Percentiles rank a stretch among this genome's conserved stretches.
Evolutionary conservation across 495 filamentous ascomycete species (phyloP).

Genomic region (Aspergillus indologenus): DNA sequence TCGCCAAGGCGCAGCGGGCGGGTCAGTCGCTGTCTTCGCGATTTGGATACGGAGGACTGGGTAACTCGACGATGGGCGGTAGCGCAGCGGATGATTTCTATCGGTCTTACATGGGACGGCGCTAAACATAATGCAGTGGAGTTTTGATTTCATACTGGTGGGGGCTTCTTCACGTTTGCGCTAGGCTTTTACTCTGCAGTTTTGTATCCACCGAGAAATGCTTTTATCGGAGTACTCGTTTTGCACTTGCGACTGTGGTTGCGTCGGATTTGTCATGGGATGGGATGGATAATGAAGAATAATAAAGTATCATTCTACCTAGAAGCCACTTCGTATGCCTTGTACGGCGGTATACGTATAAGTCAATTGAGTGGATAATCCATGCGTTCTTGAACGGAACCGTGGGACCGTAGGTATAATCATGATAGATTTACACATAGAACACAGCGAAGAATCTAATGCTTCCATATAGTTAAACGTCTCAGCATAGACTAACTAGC

Average conservation of each 20-base stretch:
- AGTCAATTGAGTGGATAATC: too few species aligned
- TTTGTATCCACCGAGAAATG: not conserved
- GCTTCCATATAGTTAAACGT: not conserved
- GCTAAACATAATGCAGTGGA: slow-evolving; percentile 32
- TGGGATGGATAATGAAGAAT: slow-evolving; percentile 3
- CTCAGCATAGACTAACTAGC: not conserved
- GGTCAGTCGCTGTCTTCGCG: slow-evolving; percentile 64
- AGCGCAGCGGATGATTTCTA: slow-evolving; percentile 75
- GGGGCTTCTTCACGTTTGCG: not conserved
- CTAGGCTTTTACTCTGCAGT: not conserved
- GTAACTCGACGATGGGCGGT: slow-evolving; percentile 55
- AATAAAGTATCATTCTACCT: not conserved
- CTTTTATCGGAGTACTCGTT: not conserved
- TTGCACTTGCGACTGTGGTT: not conserved
- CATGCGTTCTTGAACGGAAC: too few species aligned
- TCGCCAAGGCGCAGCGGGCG: slow-evolving; percentile 72
- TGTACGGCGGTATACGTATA: too few species aligned
- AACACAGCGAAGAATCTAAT: not conserved
- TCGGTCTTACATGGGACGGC: slow-evolving; percentile 68
- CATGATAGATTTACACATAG: not conserved
- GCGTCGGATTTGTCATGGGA: slow-evolving; percentile 8
- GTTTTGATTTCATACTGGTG: not conserved
- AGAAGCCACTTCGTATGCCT: not conserved
- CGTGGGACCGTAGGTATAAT: too few species aligned
- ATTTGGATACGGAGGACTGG: slow-evolving; percentile 53